Evolutionary conservation across 371 early-diverging fungal genomes (phyloP), one percentile per base, ranked within the genome.

Genomic region (Thermomucor indicae-seudaticae): DNA sequence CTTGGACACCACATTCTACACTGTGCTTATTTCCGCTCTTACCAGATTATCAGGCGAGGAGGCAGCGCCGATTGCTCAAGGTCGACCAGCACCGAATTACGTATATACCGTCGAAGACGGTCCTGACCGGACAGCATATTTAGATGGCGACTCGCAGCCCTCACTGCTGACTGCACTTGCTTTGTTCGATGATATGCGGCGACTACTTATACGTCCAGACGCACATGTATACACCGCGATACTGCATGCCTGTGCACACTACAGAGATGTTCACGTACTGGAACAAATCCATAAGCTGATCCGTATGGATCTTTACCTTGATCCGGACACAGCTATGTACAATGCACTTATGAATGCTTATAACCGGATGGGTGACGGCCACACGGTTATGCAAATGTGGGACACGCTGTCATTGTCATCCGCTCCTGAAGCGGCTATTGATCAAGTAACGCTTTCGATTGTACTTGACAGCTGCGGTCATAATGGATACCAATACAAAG

Each of bases 141-240:
- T 57, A 3, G 65, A 70, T 5, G 65, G 60, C 0, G 37, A 52
- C 16, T 62, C 70, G 8, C 55, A 60, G 3, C 59, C 67, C 30
- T 34, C 51, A 7, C 50, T 75, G 20, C 23, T 60, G 12, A 55
- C 64, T 11, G 68, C 73, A 3, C 49, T 72, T 23, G 42, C 58
- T 0, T 39, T 76, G 25, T 68, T 76, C 31, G 62, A 65, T 10
- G 77, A 76, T 53, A 76, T 76, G 77, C 60, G 73, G 23, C 56
- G 61, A 42, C 32, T 63, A 11, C 59, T 61, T 8, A 62, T 72
- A 2, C 62, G 55, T n/a, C 65, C 72, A 14, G 64, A 61, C 22
- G 49, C 63, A n/a, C 47, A 62, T n/a, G 70, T 65, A 35, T 75
- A 75, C 32, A 57, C 58, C 0, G 37, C 60, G 4, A 42, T 75